Base-by-base conservation (phyloP, 108 stramenopile genomes). In the Pinguiococcus pyrenoidosus region DNA sequence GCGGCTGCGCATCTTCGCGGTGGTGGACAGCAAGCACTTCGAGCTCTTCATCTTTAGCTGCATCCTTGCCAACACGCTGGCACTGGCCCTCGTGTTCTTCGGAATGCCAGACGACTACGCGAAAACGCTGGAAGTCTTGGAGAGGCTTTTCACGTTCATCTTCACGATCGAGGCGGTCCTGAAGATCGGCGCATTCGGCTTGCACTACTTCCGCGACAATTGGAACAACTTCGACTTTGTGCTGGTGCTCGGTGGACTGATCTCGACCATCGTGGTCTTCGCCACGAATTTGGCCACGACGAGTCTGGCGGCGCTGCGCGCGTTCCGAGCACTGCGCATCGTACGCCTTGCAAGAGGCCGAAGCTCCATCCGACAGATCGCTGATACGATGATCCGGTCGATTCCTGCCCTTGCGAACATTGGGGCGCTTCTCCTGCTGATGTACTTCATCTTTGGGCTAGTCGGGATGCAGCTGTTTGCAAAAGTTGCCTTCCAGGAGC, bases 211-310 rank as follows among this genome's bases (percentile, higher is more conserved):
- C 9, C 36, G 37, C 0, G 16, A 14, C 12, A 16, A 28, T 4
- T 61, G 51, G 51, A 54, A 61, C 32, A 5, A 36, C 4, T 22
- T 61, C n/a, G 59, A 61, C 25, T 52, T 61, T 16, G 25, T 51
- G 22, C 23, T 51, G 10, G 49, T 61, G 22, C 4, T 51, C 5
- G 35, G 20, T 36, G n/a, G n/a, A n/a, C n/a, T n/a, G n/a, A n/a
- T n/a, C n/a, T n/a, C n/a, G n/a, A n/a, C n/a, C n/a, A n/a, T n/a
- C n/a, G n/a, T n/a, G n/a, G n/a, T n/a, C n/a, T n/a, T n/a, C n/a
- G n/a, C n/a, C n/a, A n/a, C n/a, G 27, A 16, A 21, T 5, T 16
- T 57, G 34, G 10, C 34, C 17, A 10, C 22, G n/a, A 4, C 30
- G 1, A 34, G 22, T n/a, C n/a, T n/a, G 12, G 34, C 8, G 17